These are phyloP conservation scores for Escovopsis sp. DNA, from an alignment of 2,329 filamentous ascomycete genomes.

Conservation along the genomic window DNA sequence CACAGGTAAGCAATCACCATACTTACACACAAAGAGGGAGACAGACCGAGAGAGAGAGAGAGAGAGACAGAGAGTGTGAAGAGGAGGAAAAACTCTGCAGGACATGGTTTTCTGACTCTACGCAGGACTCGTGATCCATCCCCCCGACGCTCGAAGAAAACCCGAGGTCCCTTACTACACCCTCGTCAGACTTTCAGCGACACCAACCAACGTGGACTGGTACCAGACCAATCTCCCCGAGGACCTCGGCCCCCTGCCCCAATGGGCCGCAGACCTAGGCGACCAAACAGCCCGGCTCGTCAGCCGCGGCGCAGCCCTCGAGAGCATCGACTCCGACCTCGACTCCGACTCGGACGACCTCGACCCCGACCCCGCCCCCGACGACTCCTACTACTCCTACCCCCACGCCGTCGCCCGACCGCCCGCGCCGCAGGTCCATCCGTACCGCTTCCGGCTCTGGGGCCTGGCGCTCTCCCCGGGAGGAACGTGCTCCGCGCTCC, in stretches of 20 bases:
- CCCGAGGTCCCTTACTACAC: slow-evolving; percentile 30
- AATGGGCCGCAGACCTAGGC: slow-evolving; percentile 33
- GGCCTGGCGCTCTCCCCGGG: slow-evolving; percentile 36
- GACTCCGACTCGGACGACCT: slow-evolving; percentile 12
- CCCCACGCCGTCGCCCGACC: slow-evolving; percentile 1
- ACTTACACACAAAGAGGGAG: too few species aligned
- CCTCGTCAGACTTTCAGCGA: slow-evolving; percentile 36
- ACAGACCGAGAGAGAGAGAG: too few species aligned
- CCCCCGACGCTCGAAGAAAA: slow-evolving; percentile 10
- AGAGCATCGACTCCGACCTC: slow-evolving; percentile 14
- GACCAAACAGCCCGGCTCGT: slow-evolving; percentile 28
- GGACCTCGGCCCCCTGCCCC: slow-evolving; percentile 13
- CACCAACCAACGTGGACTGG: slow-evolving; percentile 34
- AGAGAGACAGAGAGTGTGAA: too few species aligned
- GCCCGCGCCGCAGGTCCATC: slow-evolving; percentile 27
- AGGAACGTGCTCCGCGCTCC: slow-evolving; percentile 33
- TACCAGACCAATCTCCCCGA: slow-evolving; percentile 32
- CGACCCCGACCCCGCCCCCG: slow-evolving; percentile 6
- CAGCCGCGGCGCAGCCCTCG: slow-evolving; percentile 29
- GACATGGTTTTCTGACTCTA: neutral
- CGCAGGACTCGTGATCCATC: slow-evolving; percentile 31
- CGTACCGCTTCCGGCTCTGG: slow-evolving; percentile 37
- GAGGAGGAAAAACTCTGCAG: too few species aligned
- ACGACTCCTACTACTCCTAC: too few species aligned
- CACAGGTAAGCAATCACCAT: slow-evolving; percentile 4